Percentiles rank a stretch among this genome's conserved stretches.
Conservation (phyloP, 257 asterid genomes). For the Thymus quinquecostatus region DNA sequence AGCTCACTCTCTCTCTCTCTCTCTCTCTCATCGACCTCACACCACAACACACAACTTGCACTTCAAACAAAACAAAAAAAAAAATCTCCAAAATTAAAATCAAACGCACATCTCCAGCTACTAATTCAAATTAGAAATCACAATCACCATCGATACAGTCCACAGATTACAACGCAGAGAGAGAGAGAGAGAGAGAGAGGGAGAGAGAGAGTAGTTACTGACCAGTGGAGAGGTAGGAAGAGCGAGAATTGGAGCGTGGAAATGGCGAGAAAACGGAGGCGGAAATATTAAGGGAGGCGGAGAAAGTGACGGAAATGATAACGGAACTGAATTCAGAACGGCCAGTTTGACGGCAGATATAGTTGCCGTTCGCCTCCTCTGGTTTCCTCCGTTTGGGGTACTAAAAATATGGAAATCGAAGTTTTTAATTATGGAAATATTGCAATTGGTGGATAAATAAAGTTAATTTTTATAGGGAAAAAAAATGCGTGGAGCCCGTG, state of each 20-base stretch:
- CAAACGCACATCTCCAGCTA: slow-evolving; percentile 20
- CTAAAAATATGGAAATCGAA: not conserved
- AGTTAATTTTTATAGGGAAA: not conserved
- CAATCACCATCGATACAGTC: slow-evolving; percentile 25
- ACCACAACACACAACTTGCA: slow-evolving; percentile 26
- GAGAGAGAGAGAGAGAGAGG: not conserved
- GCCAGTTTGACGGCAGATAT: slow-evolving; percentile 38
- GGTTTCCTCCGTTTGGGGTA: slow-evolving; percentile 14
- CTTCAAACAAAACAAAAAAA: slow-evolving; percentile 14
- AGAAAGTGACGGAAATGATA: slow-evolving; percentile 37
- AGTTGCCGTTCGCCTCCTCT: slow-evolving; percentile 37
- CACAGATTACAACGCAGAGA: slow-evolving; percentile 12
- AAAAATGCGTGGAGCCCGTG: slow-evolving; percentile 45
- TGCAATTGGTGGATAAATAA: slow-evolving; percentile 34
- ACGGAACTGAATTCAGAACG: slow-evolving; percentile 36
- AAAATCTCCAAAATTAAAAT: slow-evolving; percentile 27
- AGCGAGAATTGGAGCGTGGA: slow-evolving; percentile 29
- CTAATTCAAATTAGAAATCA: slow-evolving; percentile 23
- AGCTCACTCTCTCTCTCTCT: not conserved
- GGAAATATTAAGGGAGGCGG: slow-evolving; percentile 39
- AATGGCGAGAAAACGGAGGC: slow-evolving; percentile 45
- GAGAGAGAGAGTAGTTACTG: slow-evolving; percentile 26
- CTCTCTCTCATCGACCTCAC: slow-evolving; percentile 32
- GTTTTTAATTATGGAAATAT: slow-evolving; percentile 15
- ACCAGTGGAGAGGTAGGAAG: slow-evolving; percentile 37